Evolutionary conservation across 495 filamentous ascomycete species (phyloP).

Genomic region (Aspergillus leporis): DNA sequence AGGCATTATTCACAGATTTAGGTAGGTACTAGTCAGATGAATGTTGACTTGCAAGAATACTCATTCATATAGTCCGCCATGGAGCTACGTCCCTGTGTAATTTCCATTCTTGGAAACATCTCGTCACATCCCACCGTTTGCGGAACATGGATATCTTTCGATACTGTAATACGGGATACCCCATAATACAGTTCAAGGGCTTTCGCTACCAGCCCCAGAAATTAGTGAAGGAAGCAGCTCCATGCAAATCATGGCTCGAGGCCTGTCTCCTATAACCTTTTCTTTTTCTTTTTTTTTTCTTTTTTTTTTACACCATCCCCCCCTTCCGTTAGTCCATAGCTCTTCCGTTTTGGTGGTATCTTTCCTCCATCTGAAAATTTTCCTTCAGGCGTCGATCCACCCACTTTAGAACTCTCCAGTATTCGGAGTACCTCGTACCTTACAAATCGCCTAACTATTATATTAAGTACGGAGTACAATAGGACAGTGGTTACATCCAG

Average conservation of each 20-base stretch:
- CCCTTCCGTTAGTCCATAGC: not conserved
- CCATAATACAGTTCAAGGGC: slow-evolving; percentile 6
- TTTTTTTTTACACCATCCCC: not conserved
- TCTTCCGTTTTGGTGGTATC: not conserved
- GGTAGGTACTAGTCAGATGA: not conserved
- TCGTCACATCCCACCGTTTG: slow-evolving; percentile 5
- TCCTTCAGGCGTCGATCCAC: slow-evolving; percentile 1
- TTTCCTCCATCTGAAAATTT: not conserved
- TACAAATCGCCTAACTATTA: not conserved
- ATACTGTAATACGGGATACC: slow-evolving; percentile 4
- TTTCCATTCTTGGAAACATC: not conserved
- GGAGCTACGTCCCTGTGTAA: not conserved
- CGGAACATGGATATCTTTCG: slow-evolving; percentile 1
- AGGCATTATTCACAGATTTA: not conserved
- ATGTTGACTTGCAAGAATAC: not conserved
- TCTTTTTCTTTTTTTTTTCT: slow-evolving; percentile 1
- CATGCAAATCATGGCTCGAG: slow-evolving; percentile 4
- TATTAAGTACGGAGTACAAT: not conserved
- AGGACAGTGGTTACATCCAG: not conserved
- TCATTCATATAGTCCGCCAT: not conserved
- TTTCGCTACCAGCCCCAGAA: slow-evolving; percentile 15
- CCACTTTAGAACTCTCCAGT: not conserved
- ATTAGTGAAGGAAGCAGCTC: not conserved
- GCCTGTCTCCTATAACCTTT: slow-evolving; percentile 5
- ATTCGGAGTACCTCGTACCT: too few relatives aligned